phyloP scores from a whole-genome alignment of 192 early-diverging fungal species.

The Coemansia sp. region DNA sequence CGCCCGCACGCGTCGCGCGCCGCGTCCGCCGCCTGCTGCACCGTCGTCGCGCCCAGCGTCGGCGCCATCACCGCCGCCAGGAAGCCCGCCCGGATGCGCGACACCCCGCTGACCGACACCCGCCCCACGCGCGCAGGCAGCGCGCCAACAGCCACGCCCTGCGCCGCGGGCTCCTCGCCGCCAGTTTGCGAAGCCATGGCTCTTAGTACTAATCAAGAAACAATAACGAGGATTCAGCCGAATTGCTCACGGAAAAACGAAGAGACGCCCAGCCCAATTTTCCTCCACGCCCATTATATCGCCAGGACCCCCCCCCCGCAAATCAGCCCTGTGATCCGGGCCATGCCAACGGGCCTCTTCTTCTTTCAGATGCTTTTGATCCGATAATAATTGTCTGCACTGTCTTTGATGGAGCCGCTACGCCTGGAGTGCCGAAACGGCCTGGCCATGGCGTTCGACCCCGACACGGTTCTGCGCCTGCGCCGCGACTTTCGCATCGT shows the following conservation, averaged over 20 bases:
- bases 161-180: not conserved
- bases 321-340: too few species aligned
- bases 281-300: too few species aligned
- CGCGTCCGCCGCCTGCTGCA: slow-evolving; percentile 18
- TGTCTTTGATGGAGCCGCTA: not conserved
- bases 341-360: too few species aligned
- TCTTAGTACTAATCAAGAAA: too few species aligned
- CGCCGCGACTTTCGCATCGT: slow-evolving; percentile 58
- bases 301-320: too few species aligned
- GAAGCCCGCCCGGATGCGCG: slow-evolving; percentile 28
- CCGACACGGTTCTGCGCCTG: slow-evolving; percentile 39
- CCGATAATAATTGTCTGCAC: too few species aligned
- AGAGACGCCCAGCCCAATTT: too few species aligned
- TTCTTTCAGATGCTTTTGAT: too few species aligned
- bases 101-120: slow-evolving; percentile 16
- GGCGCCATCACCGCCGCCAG: slow-evolving; percentile 10
- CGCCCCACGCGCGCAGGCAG: not conserved
- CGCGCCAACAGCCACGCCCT: slow-evolving; percentile 5
- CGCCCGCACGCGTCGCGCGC: slow-evolving; percentile 39
- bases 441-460: slow-evolving; percentile 21
- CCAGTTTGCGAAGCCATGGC: too few species aligned
- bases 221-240: too few species aligned
- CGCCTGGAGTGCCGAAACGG: slow-evolving; percentile 1
- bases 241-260: too few species aligned
- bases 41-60: slow-evolving; percentile 15